Evolutionary conservation across 2,329 filamentous ascomycete species (phyloP), one percentile per base, ranked within the genome.

Genomic region (Plectosphaerella sp.): DNA sequence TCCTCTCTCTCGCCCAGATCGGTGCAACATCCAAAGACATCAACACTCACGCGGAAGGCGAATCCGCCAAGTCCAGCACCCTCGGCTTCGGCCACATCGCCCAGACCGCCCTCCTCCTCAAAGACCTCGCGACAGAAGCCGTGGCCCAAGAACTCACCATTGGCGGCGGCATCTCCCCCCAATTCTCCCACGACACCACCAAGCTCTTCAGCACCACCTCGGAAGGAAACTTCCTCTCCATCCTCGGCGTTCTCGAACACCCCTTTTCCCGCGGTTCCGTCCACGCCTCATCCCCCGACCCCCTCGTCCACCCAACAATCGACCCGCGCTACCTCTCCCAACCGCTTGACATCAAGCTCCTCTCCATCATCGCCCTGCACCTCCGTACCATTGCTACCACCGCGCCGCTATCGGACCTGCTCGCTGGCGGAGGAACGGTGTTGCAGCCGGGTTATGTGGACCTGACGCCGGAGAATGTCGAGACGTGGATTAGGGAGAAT

Each of bases 301-400:
- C 39, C 16, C 9, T 15, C 5, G 24, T 37, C 6, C 39, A 55
- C 11, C 55, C 55, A 7, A 15, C 11, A 14, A 49, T 55, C 7
- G 51, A 57, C 10, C 53, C 53, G 3, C 48, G 53, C 28, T 55
- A 53, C 45, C 51, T 55, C 11, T 51, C 53, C 3, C 47, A 55
- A 33, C 51, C 53, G 8, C 12, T 53, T 37, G 55, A 57, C 15
- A 35, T 49, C 5, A 24, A 48, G 14, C 48, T 57, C 2, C 33
- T 55, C 18, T 49, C 53, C 3, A 3, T 15, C 14, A 51, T 55
- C 22, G 39, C 51, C 3, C 51, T 55, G 12, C 48, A 53, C 22
- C n/a, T 55, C 3, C 50, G 53, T 28, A 50, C 45, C 10, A 16
- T 52, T 5, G 53, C 51, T 3, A 46, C 37, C 8, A 53, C 53